Percentiles rank a stretch among this genome's conserved stretches.
phyloP scores from a whole-genome alignment of 164 flowering plant genomes.

The Brasenia schreberi region DNA sequence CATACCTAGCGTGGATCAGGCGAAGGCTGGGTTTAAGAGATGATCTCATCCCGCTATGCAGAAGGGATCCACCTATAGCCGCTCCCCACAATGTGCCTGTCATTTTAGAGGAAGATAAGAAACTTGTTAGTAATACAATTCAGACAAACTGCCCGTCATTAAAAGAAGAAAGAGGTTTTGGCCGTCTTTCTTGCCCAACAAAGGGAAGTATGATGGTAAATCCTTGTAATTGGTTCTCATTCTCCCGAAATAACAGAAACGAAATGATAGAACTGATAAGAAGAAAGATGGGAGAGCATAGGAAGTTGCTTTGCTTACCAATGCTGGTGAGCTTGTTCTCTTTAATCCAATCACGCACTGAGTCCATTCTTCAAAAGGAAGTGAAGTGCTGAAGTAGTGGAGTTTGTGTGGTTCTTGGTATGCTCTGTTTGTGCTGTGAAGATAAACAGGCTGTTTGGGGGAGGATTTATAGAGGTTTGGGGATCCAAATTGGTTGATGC shows the following conservation, averaged over 20 bases:
- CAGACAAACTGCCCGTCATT: too few species aligned
- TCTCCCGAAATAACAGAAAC: not conserved
- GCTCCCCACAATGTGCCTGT: constrained; percentile 69
- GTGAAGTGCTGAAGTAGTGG: too few species aligned
- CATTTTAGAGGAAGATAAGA: too few species aligned
- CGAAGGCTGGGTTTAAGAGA: constrained; percentile 62
- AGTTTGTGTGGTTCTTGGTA: too few species aligned
- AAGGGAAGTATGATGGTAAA: not conserved
- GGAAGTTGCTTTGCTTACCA: constrained; percentile 22
- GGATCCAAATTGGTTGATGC: too few species aligned
- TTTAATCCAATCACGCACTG: constrained; percentile 47
- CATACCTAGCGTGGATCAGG: constrained; percentile 82
- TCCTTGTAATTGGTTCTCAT: not conserved
- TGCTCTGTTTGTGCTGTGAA: too few species aligned
- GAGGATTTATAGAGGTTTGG: too few species aligned
- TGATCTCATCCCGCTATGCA: constrained; percentile 28
- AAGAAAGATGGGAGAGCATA: not conserved
- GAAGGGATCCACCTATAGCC: constrained; percentile 54
- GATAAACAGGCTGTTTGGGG: too few species aligned
- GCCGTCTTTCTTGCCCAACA: not conserved
- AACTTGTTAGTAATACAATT: too few species aligned
- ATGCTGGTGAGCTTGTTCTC: constrained; percentile 77
- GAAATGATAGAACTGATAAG: not conserved
- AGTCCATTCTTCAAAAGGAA: not conserved
- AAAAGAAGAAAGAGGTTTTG: too few species aligned